These are phyloP conservation scores for Tuctoria greenei DNA, from an alignment of 176 grass and related monocot genomes.

Conservation along the genomic window DNA sequence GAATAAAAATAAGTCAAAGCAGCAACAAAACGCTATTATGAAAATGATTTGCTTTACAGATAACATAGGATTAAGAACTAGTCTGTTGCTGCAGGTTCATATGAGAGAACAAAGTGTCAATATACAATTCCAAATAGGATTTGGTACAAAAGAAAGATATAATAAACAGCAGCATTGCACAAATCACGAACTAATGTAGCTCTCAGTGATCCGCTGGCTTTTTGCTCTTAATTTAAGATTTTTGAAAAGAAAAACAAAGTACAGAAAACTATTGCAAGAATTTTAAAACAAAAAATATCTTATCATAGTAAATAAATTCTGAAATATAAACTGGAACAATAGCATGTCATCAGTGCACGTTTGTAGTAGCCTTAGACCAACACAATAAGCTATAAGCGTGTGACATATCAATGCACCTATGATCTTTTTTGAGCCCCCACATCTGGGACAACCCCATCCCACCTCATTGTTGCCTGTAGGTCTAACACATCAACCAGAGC, in stretches of 20 bases:
- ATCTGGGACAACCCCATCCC: not conserved
- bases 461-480: not conserved
- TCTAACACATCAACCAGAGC: not conserved
- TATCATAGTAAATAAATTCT: not conserved
- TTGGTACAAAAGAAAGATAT: not conserved
- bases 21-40: constrained; percentile 12
- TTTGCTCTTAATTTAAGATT: not conserved
- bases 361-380: not conserved
- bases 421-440: not conserved
- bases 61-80: not conserved
- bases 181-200: not conserved
- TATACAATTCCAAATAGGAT: not conserved
- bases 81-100: not conserved
- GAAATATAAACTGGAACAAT: not conserved
- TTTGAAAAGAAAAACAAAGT: not conserved
- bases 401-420: not conserved
- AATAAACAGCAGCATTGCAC: not conserved
- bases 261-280: not conserved
- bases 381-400: not conserved
- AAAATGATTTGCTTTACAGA: constrained; percentile 1
- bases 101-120: constrained; percentile 19
- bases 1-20: constrained; percentile 19
- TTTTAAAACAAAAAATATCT: not conserved
- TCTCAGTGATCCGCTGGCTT: not conserved
- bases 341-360: not conserved